Evolutionary conservation across 2,329 filamentous ascomycete species (phyloP).

Genomic region (Aspergillus sp.): DNA sequence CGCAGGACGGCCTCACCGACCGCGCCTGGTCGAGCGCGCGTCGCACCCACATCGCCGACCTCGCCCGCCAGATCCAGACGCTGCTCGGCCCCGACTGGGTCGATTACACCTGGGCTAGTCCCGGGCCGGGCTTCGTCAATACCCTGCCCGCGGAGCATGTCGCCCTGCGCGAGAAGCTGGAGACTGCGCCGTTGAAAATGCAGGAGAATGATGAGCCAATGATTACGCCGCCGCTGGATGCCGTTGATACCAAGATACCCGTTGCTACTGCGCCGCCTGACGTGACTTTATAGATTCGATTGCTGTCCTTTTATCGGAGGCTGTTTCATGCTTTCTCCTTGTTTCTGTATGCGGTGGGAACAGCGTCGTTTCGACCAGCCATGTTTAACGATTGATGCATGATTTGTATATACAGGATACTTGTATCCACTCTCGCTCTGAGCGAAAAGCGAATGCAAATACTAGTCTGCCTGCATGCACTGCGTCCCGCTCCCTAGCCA

Average conservation of each 20-base stretch:
- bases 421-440: too few species aligned
- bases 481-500: too few species aligned
- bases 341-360: not conserved
- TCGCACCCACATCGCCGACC: conserved; percentile 30
- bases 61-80: conserved; percentile 37
- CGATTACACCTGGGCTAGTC: conserved; percentile 46
- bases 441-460: too few species aligned
- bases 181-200: conserved; percentile 2
- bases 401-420: too few species aligned
- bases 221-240: conserved; percentile 32
- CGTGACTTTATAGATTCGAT: conserved; percentile 9
- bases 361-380: too few species aligned
- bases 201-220: conserved; percentile 13
- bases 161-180: conserved; percentile 9
- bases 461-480: too few species aligned
- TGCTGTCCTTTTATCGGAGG: not conserved
- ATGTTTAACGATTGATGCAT: too few species aligned
- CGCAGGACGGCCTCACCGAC: conserved; percentile 36
- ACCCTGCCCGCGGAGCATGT: conserved; percentile 27
- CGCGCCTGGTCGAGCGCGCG: conserved; percentile 38
- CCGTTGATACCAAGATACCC: conserved; percentile 21
- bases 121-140: conserved; percentile 42
- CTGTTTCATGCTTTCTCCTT: not conserved
- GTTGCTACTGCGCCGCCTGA: conserved; percentile 4
- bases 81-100: conserved; percentile 42